Evolutionary conservation across 2,329 filamentous ascomycete genomes (phyloP), one percentile per base, ranked within the genome.

Genomic region (Trichoderma sp.): DNA sequence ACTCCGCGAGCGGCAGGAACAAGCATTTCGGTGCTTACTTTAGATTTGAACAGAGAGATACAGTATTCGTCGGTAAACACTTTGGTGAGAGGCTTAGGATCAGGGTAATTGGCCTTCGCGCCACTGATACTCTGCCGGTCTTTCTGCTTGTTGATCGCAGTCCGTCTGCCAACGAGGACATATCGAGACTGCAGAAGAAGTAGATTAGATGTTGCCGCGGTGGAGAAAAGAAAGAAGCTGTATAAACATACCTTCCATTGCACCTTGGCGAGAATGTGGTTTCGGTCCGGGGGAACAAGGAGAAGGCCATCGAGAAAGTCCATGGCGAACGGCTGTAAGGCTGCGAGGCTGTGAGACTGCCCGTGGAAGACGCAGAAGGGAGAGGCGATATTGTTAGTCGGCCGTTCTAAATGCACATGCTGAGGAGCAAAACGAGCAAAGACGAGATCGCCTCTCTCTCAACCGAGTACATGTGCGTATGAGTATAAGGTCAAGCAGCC

Each of bases 1-100:
- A n/a, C 17, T 6, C 9, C 22, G 12, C 39, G n/a, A 35, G 39
- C 13, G 53, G 39, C 22, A 25, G 45, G 63, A 70, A 67, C 77
- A 68, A 45, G 39, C 7, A 17, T 12, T 34, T 45, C 9, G 19
- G 25, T 3, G 12, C 59, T 34, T 71, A 87, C 85, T 80, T 85
- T 87, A 71, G 80, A 76, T 73, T 89, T 89, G 78, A 84, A 88
- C 32, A 88, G 79, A 37, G 83, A 83, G 19, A 88, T 77, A 68
- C 80, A 84, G 64, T 81, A 78, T 69, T 80, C 79, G 61, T 86
- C 84, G 34, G 70, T 73, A n/a, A 72, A 70, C 34, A 71, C 64
- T 68, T 74, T 80, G 56, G 76, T 71, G 48, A 77, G 75, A 37
- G 74, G 69, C 70, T 79, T 84, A 37, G 79, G 75, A 13, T 75